Base-by-base conservation (phyloP, 1,284 basidiomycete genomes). In the Singerocomus inundabilis region DNA sequence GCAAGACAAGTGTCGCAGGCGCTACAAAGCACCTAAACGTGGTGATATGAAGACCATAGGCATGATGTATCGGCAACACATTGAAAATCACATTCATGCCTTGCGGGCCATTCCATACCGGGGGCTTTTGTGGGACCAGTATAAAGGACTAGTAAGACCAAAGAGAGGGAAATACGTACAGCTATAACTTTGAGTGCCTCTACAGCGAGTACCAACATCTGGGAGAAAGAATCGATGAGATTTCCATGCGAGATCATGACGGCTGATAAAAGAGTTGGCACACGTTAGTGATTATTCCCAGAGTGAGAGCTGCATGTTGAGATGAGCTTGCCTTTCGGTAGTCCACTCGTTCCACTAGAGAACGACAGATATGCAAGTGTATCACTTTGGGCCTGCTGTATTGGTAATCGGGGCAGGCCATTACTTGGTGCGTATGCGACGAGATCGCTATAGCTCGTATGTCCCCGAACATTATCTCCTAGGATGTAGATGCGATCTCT, bases 181-280 rank as follows among this genome's bases (percentile, higher is more conserved):
- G 25, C 26, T 48, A 46, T 31, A 1, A 67, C 66, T 46, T 61
- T 69, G 41, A 62, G 55, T 0, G 70, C 60, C 43, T 72, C 69
- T 5, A 53, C 35, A 0, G 55, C 34, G 2, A 72, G 16, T 3
- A 78, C 63, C 0, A 70, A 56, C 0, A 59, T 44, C 59, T 87
- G 82, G 3, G 57, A 46, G 2, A 82, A n/a, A 0, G 79, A 74
- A 52, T 69, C 76, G 29, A 77, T 69, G 6, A 89, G 42, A 63
- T 89, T 89, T 26, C 81, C 79, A 55, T 90, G 87, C 1, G 87
- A 83, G 29, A 88, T 80, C 85, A 85, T 87, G 26, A 89, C 83
- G 11, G 78, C 87, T 89, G 44, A 32, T 18, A 16, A n/a, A 36
- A 44, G 30, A 8, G 16, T 61, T 15, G 50, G 49, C 9, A 34